Conservation (phyloP, 2,329 filamentous ascomycete species). For the Mollisia scopiformis region DNA sequence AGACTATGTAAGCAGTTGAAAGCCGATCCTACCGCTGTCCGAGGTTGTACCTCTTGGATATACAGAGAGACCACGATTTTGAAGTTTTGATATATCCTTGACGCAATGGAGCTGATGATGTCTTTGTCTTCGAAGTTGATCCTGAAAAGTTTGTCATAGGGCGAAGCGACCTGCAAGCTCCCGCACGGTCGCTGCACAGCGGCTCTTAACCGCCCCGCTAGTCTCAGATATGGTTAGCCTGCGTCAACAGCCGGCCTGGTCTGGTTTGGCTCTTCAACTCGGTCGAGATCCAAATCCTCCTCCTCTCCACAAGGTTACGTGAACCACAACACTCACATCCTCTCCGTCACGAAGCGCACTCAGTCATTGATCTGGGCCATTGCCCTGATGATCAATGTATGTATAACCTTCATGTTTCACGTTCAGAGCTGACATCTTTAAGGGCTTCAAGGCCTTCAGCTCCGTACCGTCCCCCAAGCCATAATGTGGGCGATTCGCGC, state of each 20-base stretch:
- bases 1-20: neutral
- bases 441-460: neutral
- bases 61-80: no score
- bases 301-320: neutral
- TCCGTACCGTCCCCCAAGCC: slow-evolving; percentile 37
- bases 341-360: neutral
- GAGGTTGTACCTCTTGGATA: neutral
- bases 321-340: neutral
- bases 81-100: no score
- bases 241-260: neutral
- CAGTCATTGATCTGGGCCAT: slow-evolving; percentile 23
- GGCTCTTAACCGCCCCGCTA: neutral
- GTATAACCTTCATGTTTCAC: neutral
- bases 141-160: neutral
- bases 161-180: neutral
- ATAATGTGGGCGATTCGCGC: slow-evolving; percentile 42
- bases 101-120: neutral
- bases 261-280: neutral
- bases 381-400: slow-evolving; percentile 37
- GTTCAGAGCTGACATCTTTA: slow-evolving; percentile 15
- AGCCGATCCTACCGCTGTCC: neutral
- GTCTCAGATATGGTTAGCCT: neutral
- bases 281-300: neutral
- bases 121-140: neutral
- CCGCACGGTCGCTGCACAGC: neutral